These are phyloP conservation scores for Astragalus glycyphyllos DNA, from an alignment of 306 rosid genomes.

Conservation along the genomic window DNA sequence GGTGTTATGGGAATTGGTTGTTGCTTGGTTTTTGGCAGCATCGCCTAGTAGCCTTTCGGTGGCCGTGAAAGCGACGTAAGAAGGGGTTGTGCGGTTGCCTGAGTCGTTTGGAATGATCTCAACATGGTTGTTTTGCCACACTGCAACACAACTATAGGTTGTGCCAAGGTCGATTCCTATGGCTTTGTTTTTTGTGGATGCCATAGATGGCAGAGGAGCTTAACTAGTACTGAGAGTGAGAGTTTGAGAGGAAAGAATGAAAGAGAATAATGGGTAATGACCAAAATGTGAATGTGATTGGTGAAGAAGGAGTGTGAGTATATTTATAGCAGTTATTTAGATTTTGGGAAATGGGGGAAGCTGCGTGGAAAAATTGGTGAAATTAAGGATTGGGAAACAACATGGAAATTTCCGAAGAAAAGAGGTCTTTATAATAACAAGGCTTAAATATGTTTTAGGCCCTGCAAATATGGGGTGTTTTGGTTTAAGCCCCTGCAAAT, in stretches of 20 bases:
- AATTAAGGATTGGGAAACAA: too few relatives aligned
- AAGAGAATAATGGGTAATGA: not conserved
- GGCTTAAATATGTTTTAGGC: too few relatives aligned
- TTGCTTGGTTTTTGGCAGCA: slow-evolving; percentile 41
- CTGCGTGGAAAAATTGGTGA: too few relatives aligned
- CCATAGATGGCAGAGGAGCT: slow-evolving; percentile 29
- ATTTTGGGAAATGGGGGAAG: too few relatives aligned
- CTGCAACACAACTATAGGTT: slow-evolving; percentile 51
- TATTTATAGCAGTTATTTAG: too few relatives aligned
- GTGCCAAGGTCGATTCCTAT: slow-evolving; percentile 59
- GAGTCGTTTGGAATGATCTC: slow-evolving; percentile 53
- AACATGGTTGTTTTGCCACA: slow-evolving; percentile 50
- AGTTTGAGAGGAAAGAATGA: not conserved
- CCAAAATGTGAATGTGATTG: not conserved
- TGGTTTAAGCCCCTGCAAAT: too few relatives aligned
- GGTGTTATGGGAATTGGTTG: slow-evolving; percentile 44
- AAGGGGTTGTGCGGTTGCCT: slow-evolving; percentile 54
- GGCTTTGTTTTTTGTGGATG: slow-evolving; percentile 41
- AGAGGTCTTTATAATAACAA: too few relatives aligned
- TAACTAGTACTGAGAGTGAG: not conserved
- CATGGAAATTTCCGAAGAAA: too few relatives aligned
- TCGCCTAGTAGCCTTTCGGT: slow-evolving; percentile 47
- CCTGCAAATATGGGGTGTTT: too few relatives aligned
- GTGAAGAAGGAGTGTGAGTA: not conserved
- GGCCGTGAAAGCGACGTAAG: slow-evolving; percentile 46